Evolutionary conservation across 2,329 filamentous ascomycete genomes (phyloP).

Genomic region (Aspergillus sp.): DNA sequence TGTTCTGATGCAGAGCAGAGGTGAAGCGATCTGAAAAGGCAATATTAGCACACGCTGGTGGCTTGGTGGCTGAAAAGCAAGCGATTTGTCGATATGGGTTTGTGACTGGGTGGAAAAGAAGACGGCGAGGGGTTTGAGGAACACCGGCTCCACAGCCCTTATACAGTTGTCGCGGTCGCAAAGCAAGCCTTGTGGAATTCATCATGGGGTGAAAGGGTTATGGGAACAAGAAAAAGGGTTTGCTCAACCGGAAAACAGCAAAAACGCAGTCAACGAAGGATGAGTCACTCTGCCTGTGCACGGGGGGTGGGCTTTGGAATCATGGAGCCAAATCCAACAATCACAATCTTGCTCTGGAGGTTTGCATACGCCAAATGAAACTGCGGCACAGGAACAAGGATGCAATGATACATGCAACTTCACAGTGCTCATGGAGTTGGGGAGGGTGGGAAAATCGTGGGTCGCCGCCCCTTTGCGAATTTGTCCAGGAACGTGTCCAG

Average conservation of each 20-base stretch:
- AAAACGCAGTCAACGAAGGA: background rate
- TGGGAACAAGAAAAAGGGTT: background rate
- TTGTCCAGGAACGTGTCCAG: background rate
- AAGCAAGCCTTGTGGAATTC: conserved; percentile 25
- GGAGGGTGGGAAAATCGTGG: background rate
- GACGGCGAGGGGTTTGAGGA: background rate
- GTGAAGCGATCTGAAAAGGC: conserved; percentile 57
- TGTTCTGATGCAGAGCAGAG: conserved; percentile 67
- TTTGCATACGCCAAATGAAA: background rate
- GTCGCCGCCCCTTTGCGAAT: conserved; percentile 1
- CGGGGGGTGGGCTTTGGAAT: no score
- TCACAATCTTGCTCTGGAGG: background rate
- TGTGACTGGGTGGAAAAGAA: background rate
- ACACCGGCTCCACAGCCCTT: background rate
- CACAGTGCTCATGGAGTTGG: background rate
- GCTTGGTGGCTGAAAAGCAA: conserved; percentile 23
- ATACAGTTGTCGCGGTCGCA: conserved; percentile 8
- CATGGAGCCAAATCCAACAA: background rate
- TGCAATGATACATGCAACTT: background rate
- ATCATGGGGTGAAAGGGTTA: conserved; percentile 12
- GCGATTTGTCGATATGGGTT: conserved; percentile 12
- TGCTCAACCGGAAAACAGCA: no score
- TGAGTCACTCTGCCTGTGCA: background rate
- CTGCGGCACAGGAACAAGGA: conserved; percentile 7
- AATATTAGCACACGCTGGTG: conserved; percentile 20